phyloP scores from a whole-genome alignment of 768 basidiomycete species.

The Punctularia strigosozonata region DNA sequence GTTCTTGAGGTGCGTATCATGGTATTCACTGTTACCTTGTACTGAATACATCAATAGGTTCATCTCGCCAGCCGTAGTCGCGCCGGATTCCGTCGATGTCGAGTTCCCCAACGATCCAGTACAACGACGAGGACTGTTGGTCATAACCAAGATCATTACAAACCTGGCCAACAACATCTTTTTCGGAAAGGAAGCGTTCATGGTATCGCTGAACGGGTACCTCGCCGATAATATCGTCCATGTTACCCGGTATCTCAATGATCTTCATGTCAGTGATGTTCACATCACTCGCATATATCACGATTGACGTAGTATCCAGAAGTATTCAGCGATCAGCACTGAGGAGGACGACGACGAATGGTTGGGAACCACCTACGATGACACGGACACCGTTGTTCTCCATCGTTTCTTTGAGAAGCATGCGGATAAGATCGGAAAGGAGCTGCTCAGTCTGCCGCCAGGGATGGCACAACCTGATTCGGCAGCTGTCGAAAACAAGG shows the following conservation, averaged over 20 bases:
- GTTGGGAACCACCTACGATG: constrained; percentile 67
- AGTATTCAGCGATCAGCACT: constrained; percentile 28
- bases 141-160: constrained; percentile 87
- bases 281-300: too few relatives aligned
- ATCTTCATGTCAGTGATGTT: constrained; percentile 45
- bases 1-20: constrained; percentile 57
- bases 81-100: constrained; percentile 77
- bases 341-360: constrained; percentile 63
- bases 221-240: constrained; percentile 55
- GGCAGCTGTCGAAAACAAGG: constrained; percentile 52
- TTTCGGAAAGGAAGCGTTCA: constrained; percentile 84
- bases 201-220: constrained; percentile 73
- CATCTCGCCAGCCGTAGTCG: constrained; percentile 83
- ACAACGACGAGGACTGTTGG: constrained; percentile 69
- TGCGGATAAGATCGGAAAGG: constrained; percentile 81
- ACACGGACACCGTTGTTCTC: constrained; percentile 72
- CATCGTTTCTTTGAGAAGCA: constrained; percentile 81
- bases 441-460: constrained; percentile 62
- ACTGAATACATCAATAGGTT: constrained; percentile 37
- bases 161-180: constrained; percentile 91
- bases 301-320: constrained; percentile 24
- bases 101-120: constrained; percentile 58
- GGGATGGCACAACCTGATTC: constrained; percentile 42
- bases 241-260: constrained; percentile 68
- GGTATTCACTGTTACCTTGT: neutral